phyloP scores from a whole-genome alignment of 2,329 filamentous ascomycete genomes.

The Phaeosphaeria sp. region DNA sequence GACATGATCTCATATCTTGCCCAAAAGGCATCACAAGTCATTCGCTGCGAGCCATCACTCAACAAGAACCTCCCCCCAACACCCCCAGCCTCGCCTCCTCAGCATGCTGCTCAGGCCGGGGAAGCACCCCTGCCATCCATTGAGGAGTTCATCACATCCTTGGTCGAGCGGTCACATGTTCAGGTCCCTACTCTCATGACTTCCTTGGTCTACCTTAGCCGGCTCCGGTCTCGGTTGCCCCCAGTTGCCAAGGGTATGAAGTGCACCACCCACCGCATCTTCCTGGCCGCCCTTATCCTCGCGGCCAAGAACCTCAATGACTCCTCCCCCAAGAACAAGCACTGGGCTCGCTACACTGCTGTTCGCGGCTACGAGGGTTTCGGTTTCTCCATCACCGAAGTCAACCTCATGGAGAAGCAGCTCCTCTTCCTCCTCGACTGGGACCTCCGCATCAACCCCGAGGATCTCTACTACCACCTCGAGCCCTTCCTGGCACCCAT shows the following conservation, averaged over 20 bases:
- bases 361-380: slow-evolving; percentile 77
- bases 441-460: slow-evolving; percentile 84
- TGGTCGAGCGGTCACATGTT: slow-evolving; percentile 92
- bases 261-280: slow-evolving; percentile 97
- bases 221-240: slow-evolving; percentile 83
- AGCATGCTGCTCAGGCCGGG: slow-evolving; percentile 55
- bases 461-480: slow-evolving; percentile 86
- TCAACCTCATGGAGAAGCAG: slow-evolving; percentile 99
- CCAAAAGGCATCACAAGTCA: slow-evolving; percentile 75
- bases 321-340: slow-evolving; percentile 99
- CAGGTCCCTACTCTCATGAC: slow-evolving; percentile 98
- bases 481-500: slow-evolving; percentile 89
- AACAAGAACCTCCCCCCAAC: slow-evolving; percentile 62
- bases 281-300: slow-evolving; percentile 83
- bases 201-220: slow-evolving; percentile 88
- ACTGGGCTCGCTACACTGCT: slow-evolving; percentile 94
- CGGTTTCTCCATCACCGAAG: slow-evolving; percentile 91
- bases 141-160: slow-evolving; percentile 88
- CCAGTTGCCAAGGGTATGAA: slow-evolving; percentile 94
- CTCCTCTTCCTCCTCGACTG: slow-evolving; percentile 93
- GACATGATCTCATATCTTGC: slow-evolving; percentile 82
- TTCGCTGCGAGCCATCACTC: slow-evolving; percentile 71
- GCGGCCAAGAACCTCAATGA: slow-evolving; percentile 98
- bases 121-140: slow-evolving; percentile 72
- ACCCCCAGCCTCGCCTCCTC: slow-evolving; percentile 65